Percentiles rank a stretch among this genome's conserved stretches.
Conservation (phyloP, 2,329 filamentous ascomycete species). For the Cladosporium sp. region DNA sequence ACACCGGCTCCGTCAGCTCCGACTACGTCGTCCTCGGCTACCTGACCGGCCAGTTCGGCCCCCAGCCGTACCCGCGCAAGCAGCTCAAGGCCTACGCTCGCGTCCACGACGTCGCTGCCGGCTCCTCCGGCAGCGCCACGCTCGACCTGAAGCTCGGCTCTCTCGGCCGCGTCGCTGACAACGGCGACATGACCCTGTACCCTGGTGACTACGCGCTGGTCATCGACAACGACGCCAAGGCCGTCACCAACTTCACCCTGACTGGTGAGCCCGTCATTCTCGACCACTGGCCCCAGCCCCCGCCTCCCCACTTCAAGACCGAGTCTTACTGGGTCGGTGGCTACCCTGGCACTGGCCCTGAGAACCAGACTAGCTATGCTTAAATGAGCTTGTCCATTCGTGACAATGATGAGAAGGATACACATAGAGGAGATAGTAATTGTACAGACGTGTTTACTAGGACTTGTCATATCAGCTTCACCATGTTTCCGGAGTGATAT, state of each 20-base stretch:
- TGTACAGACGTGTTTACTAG: too few species aligned
- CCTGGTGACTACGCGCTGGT: constrained; percentile 47
- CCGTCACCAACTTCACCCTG: constrained; percentile 40
- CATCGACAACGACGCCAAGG: constrained; percentile 40
- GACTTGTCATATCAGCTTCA: too few species aligned
- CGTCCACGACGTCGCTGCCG: constrained; percentile 28
- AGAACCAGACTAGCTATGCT: constrained; percentile 8
- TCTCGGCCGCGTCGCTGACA: constrained; percentile 45
- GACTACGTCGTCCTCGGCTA: constrained; percentile 51
- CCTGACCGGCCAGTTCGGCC: constrained; percentile 43
- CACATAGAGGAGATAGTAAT: too few species aligned
- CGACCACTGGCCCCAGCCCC: constrained; percentile 34
- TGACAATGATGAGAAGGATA: too few species aligned
- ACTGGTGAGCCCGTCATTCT: constrained; percentile 40
- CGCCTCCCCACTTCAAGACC: constrained; percentile 17
- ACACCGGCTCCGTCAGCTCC: constrained; percentile 41
- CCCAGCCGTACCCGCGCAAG: constrained; percentile 48
- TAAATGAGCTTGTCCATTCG: background rate
- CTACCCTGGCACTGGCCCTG: constrained; percentile 14
- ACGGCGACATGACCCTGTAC: constrained; percentile 48
- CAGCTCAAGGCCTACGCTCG: constrained; percentile 47
- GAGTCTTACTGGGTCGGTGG: constrained; percentile 28
- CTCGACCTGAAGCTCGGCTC: constrained; percentile 44
- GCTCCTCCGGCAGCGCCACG: constrained; percentile 23
- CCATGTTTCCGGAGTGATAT: too few species aligned